phyloP scores from a whole-genome alignment of 2,329 filamentous ascomycete species.

The Mollisia scopiformis region DNA sequence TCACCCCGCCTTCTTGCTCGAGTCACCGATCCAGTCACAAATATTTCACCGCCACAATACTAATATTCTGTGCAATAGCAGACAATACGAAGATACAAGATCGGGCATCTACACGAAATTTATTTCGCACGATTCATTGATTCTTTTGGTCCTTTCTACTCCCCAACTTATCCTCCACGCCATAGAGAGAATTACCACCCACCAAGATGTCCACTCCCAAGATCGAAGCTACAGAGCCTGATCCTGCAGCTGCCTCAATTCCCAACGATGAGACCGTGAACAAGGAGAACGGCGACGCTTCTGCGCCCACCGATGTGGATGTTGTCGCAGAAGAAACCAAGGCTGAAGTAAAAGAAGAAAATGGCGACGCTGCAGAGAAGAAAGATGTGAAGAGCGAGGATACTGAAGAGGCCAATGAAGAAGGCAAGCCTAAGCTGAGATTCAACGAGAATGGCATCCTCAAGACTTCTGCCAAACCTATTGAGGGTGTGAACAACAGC shows the following conservation, averaged over 20 bases:
- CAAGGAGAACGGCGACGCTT: conserved; percentile 14
- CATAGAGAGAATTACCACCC: neutral
- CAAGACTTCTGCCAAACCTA: conserved; percentile 30
- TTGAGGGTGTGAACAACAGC: conserved; percentile 45
- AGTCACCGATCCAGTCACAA: conserved; percentile 18
- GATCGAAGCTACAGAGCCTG: conserved; percentile 28
- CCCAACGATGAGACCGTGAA: conserved; percentile 25
- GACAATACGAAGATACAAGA: conserved; percentile 6
- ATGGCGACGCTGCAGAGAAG: conserved; percentile 14
- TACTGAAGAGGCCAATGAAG: neutral
- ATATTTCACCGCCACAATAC: conserved; percentile 8
- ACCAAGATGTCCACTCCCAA: conserved; percentile 30
- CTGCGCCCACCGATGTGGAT: conserved; percentile 20
- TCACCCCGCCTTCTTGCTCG: conserved; percentile 32
- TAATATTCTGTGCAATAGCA: neutral
- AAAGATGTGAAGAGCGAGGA: conserved; percentile 12
- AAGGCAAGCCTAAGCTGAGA: conserved; percentile 8
- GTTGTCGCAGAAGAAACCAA: neutral
- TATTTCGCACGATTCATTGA: no score
- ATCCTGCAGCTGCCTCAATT: conserved; percentile 26
- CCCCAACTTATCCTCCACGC: neutral
- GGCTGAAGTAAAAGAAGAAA: conserved; percentile 14
- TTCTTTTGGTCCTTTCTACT: neutral
- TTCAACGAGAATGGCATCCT: conserved; percentile 28
- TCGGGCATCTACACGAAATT: neutral